Evolutionary conservation across 2,329 filamentous ascomycete species (phyloP), one percentile per base, ranked within the genome.

Genomic region (Raffaelea deltoideospora): DNA sequence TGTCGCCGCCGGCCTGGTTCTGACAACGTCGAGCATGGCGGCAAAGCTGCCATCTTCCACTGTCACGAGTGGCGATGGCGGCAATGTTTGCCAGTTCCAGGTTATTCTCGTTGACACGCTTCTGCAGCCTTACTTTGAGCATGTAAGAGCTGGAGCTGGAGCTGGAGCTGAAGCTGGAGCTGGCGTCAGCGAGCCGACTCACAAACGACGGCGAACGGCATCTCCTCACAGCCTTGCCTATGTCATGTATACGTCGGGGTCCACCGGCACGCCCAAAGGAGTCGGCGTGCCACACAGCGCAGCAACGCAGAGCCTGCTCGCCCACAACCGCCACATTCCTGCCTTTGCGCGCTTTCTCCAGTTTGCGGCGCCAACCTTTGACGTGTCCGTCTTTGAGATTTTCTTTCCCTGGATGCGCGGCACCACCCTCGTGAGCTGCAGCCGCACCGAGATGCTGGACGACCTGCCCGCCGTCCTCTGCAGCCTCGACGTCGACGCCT

Each of bases 381-480:
- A 95, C 54, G 87, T 95, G 8, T 93, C 84, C 0, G 79, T 94
- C 6, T 95, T 95, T 52, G 87, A 95, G 52, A 87, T 92, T 7
- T 94, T 94, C 64, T 94, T 94, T 45, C 81, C 87, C 0, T 61
- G 87, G 14, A 79, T 76, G 43, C 67, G 84, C 39, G 80, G 80
- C 3, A 63, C 62, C 18, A 93, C 84, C 0, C 60, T 95, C 3
- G 72, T 88, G 33, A 71, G 73, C 38, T 84, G 78, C 45, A 68
- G 75, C 38, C 72, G 86, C 21, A 62, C 65, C 34, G 63, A 71
- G 24, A 72, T 94, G 63, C 64, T 95, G 30, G 72, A 80, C 42
- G 76, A 94, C 49, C 67, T 95, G 18, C 74, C 81, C 1, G 66
- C 59, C 1, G 65, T 74, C 10, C 73, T 95, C 40, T 70, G 65